These are phyloP conservation scores for Neonectria coccinea DNA, from an alignment of 2,329 filamentous ascomycete species.

Conservation along the genomic window DNA sequence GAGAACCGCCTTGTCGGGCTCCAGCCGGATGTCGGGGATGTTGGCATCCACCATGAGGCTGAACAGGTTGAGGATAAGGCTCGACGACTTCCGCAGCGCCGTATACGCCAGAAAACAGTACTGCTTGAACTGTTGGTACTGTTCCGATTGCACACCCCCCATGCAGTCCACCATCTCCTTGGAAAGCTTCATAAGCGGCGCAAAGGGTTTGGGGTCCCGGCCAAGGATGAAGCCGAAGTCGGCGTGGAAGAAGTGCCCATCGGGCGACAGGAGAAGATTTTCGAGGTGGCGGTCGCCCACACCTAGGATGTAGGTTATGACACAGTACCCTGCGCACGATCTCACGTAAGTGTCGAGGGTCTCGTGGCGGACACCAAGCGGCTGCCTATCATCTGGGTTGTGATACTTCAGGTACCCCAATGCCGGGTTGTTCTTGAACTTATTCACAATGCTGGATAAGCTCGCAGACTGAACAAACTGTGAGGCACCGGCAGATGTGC, in stretches of 20 bases:
- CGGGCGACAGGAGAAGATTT: constrained; percentile 90
- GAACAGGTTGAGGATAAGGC: constrained; percentile 94
- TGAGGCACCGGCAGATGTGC: constrained; percentile 87
- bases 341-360: constrained; percentile 95
- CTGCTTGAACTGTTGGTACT: constrained; percentile 91
- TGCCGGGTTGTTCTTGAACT: constrained; percentile 79
- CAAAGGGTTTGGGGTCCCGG: constrained; percentile 96
- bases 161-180: constrained; percentile 99
- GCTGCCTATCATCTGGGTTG: constrained; percentile 85
- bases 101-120: constrained; percentile 97
- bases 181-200: constrained; percentile 95
- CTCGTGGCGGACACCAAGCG: constrained; percentile 89
- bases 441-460: constrained; percentile 84
- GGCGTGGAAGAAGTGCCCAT: constrained; percentile 96
- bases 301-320: constrained; percentile 97
- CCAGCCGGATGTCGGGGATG: constrained; percentile 92
- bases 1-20: constrained; percentile 91
- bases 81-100: constrained; percentile 88
- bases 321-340: constrained; percentile 96
- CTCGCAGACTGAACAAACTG: constrained; percentile 92
- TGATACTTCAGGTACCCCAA: constrained; percentile 88
- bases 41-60: constrained; percentile 98
- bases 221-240: constrained; percentile 99
- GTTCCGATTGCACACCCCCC: constrained; percentile 84
- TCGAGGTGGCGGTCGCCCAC: constrained; percentile 97